These are phyloP conservation scores for Pharus latifolius DNA, from an alignment of 176 grass and related monocot species.

Conservation along the genomic window DNA sequence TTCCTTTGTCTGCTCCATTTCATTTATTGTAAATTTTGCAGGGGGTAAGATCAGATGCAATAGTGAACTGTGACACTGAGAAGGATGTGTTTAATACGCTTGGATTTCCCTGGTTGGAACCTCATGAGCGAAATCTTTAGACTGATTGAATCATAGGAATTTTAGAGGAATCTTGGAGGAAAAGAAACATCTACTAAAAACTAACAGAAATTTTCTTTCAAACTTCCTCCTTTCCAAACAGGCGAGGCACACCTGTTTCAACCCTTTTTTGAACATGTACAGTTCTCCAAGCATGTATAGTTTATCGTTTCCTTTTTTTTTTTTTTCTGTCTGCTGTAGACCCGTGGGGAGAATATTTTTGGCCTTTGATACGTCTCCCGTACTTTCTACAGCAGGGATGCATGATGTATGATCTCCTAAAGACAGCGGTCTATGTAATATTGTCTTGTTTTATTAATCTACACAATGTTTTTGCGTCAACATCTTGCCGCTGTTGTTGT, in stretches of 20 bases:
- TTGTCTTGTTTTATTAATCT: neutral
- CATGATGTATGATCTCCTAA: no score
- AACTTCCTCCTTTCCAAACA: no score
- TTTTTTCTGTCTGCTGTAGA: neutral
- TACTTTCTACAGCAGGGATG: neutral
- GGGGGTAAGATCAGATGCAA: slow-evolving; percentile 48
- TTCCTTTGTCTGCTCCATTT: neutral
- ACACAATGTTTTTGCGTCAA: neutral
- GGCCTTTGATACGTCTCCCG: neutral
- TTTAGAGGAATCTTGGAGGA: no score
- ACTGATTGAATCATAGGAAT: no score
- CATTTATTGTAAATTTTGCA: slow-evolving; percentile 12
- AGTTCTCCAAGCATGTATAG: neutral
- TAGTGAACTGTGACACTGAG: slow-evolving; percentile 62
- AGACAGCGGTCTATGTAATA: neutral
- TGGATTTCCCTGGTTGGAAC: slow-evolving; percentile 79
- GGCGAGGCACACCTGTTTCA: neutral
- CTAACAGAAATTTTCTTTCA: no score
- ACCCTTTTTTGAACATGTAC: neutral
- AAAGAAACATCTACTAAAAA: no score
- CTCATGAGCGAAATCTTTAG: slow-evolving; percentile 73
- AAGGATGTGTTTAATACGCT: slow-evolving; percentile 84
- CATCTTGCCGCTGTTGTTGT: neutral
- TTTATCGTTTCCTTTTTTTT: neutral
- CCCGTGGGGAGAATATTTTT: neutral